Evolutionary conservation across 2,329 filamentous ascomycete species (phyloP).

Genomic region (Macrophomina pseudophaseolina): DNA sequence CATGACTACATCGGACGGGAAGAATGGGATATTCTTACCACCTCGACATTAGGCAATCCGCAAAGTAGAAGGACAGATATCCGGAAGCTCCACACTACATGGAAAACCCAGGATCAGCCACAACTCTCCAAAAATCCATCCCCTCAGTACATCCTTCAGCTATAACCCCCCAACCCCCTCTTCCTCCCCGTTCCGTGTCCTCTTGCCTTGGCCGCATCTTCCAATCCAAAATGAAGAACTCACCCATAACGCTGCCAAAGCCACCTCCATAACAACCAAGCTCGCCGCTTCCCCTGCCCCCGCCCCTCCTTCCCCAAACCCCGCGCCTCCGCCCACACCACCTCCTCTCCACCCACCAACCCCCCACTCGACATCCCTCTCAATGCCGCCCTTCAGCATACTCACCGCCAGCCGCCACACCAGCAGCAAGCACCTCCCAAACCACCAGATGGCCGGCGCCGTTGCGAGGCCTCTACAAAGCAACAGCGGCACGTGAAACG

Average conservation of each 20-base stretch:
- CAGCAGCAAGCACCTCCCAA: constrained; percentile 62
- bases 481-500: constrained; percentile 76
- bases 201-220: neutral
- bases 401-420: constrained; percentile 10
- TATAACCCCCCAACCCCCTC: neutral
- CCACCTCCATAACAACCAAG: constrained; percentile 62
- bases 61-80: constrained; percentile 82
- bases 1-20: neutral
- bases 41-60: constrained; percentile 82
- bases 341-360: constrained; percentile 45
- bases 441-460: constrained; percentile 74
- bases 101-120: neutral
- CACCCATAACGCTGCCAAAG: constrained; percentile 76
- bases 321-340: constrained; percentile 29
- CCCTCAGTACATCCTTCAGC: neutral
- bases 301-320: constrained; percentile 43
- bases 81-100: constrained; percentile 73
- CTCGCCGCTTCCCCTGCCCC: constrained; percentile 27
- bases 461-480: constrained; percentile 74
- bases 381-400: constrained; percentile 54
- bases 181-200: neutral
- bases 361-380: constrained; percentile 30
- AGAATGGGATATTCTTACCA: constrained; percentile 59
- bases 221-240: constrained; percentile 37
- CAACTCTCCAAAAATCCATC: neutral